Evolutionary conservation across 2,329 filamentous ascomycete species (phyloP).

Genomic region (Tolypocladium album): DNA sequence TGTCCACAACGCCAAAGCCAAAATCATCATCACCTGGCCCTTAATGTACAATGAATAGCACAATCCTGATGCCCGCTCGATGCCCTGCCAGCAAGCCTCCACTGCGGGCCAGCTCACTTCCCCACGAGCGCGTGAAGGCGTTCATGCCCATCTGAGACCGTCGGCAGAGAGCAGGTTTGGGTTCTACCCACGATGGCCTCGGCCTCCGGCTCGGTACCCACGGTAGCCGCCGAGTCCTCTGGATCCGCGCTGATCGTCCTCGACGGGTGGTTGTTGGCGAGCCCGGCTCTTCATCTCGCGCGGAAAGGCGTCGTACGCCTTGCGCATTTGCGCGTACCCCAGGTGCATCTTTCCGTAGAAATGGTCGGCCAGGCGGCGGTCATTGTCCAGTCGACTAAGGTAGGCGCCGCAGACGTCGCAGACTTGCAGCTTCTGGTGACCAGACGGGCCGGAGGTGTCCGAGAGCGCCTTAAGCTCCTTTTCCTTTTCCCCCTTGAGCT

Average conservation of each 20-base stretch:
- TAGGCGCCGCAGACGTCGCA: constrained; percentile 98
- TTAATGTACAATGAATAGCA: background rate
- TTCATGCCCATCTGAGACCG: background rate
- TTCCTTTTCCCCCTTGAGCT: constrained; percentile 74
- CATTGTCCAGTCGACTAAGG: constrained; percentile 84
- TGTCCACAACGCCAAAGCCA: background rate
- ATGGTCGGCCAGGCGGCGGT: constrained; percentile 85
- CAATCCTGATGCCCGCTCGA: background rate
- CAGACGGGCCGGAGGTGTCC: constrained; percentile 84
- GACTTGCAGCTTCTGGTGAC: constrained; percentile 96
- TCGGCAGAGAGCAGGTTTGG: background rate
- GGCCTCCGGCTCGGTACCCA: constrained; percentile 34
- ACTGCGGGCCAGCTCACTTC: background rate
- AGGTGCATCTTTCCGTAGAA: constrained; percentile 99
- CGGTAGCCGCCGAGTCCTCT: constrained; percentile 45
- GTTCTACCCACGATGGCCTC: constrained; percentile 32
- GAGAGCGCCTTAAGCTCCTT: constrained; percentile 81
- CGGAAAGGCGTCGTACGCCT: constrained; percentile 76
- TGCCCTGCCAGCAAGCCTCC: background rate
- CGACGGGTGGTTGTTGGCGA: constrained; percentile 39
- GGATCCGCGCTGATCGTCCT: constrained; percentile 33
- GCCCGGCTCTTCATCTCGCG: constrained; percentile 72
- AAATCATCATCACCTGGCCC: background rate
- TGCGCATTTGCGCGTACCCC: constrained; percentile 96
- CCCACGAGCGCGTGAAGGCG: background rate